phyloP scores from a whole-genome alignment of 352 stramenopile genomes.

The Phytophthora syringae region DNA sequence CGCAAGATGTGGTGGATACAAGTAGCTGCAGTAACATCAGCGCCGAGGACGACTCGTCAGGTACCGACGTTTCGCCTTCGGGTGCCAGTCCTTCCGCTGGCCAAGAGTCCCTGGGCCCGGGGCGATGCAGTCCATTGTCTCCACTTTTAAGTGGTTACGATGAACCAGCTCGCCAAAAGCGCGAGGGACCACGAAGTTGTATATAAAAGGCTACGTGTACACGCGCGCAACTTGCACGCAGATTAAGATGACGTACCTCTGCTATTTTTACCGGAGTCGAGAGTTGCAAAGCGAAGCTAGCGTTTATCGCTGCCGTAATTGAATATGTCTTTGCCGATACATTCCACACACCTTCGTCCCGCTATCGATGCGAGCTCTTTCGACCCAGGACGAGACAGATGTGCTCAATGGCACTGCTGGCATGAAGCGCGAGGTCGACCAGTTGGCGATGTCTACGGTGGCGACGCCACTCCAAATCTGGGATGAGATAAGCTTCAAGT shows the following conservation, averaged over 20 bases:
- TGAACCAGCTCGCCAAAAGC: too few relatives aligned
- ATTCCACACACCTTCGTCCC: not conserved
- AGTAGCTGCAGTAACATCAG: too few relatives aligned
- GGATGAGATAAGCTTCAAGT: slow-evolving; percentile 4
- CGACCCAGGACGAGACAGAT: not conserved
- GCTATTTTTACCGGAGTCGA: slow-evolving; percentile 13
- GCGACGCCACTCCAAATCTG: slow-evolving; percentile 11
- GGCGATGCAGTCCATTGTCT: too few relatives aligned
- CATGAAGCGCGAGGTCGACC: slow-evolving; percentile 6
- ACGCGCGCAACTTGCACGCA: not conserved
- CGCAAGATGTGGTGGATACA: too few relatives aligned
- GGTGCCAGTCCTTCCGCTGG: too few relatives aligned
- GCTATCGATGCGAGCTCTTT: not conserved
- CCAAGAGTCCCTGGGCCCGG: too few relatives aligned
- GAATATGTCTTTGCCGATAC: slow-evolving; percentile 9
- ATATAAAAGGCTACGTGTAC: slow-evolving; percentile 13
- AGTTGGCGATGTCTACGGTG: slow-evolving; percentile 6
- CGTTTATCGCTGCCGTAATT: slow-evolving; percentile 9
- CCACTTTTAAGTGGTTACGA: too few relatives aligned
- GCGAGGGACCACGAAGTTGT: slow-evolving; percentile 1
- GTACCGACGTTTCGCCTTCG: too few relatives aligned
- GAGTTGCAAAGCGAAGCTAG: slow-evolving; percentile 1
- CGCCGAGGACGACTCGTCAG: too few relatives aligned
- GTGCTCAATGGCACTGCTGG: not conserved
- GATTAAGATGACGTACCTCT: too few relatives aligned